phyloP scores from a whole-genome alignment of 2,329 filamentous ascomycete species.

The Colletotrichum siamense region DNA sequence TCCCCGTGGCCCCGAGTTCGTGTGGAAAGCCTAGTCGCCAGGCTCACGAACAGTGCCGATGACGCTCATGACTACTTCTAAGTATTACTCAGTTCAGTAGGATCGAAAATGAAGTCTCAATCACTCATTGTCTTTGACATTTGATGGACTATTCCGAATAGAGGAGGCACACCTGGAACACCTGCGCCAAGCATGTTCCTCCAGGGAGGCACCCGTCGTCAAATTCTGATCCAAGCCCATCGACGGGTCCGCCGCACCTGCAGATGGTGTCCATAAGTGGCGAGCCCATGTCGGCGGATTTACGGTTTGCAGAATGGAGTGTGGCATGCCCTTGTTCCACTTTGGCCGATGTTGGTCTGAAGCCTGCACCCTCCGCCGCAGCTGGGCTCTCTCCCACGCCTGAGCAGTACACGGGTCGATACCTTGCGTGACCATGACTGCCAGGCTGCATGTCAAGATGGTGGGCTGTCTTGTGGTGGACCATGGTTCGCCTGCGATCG shows the following conservation, averaged over 20 bases:
- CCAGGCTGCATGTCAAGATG: background rate
- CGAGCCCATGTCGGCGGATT: background rate
- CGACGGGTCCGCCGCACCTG: background rate
- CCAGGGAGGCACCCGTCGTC: background rate
- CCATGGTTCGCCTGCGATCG: background rate
- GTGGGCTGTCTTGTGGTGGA: background rate
- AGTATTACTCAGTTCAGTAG: background rate
- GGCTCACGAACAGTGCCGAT: fast-evolving
- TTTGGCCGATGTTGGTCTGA: slow-evolving; percentile 2
- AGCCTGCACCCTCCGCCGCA: background rate
- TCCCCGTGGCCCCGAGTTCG: background rate
- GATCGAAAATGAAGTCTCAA: background rate
- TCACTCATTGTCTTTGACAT: background rate
- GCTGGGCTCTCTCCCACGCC: background rate
- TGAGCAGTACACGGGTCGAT: background rate
- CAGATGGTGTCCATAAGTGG: background rate
- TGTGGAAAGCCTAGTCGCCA: background rate
- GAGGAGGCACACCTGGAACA: background rate
- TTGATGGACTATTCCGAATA: background rate
- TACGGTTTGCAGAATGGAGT: slow-evolving; percentile 9
- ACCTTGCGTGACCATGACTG: background rate
- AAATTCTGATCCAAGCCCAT: background rate
- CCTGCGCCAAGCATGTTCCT: background rate
- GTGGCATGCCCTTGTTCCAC: background rate
- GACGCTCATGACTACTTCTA: background rate